Percentiles rank a stretch among this genome's conserved stretches.
Evolutionary conservation across 2,329 filamentous ascomycete species (phyloP).

Genomic region (Monilinia aucupariae): DNA sequence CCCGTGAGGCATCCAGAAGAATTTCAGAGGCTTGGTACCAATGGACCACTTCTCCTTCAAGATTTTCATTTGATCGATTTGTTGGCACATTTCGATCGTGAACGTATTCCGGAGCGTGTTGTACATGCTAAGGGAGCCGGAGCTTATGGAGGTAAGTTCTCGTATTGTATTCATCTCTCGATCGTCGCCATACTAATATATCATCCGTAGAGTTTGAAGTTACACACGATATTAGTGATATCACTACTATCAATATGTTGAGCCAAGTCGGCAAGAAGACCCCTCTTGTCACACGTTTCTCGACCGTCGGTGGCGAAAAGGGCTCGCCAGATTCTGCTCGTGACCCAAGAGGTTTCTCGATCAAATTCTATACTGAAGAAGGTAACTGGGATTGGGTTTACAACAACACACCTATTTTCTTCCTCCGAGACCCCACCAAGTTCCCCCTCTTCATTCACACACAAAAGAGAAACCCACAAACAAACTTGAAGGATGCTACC

Average conservation of each 20-base stretch:
- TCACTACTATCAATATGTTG: slow-evolving; percentile 34
- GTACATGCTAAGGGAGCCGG: slow-evolving; percentile 50
- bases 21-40: slow-evolving; percentile 48
- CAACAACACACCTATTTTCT: slow-evolving; percentile 75
- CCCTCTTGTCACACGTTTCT: slow-evolving; percentile 60
- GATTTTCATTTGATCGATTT: slow-evolving; percentile 62
- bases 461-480: slow-evolving; percentile 69
- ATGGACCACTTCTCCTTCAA: slow-evolving; percentile 56
- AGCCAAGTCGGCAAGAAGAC: slow-evolving; percentile 63
- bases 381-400: slow-evolving; percentile 69
- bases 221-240: slow-evolving; percentile 32
- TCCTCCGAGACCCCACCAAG: slow-evolving; percentile 67
- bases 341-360: slow-evolving; percentile 61
- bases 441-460: slow-evolving; percentile 73
- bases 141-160: slow-evolving; percentile 31
- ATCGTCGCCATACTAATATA: slow-evolving; percentile 17
- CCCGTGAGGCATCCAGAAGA: slow-evolving; percentile 50
- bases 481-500: slow-evolving; percentile 60
- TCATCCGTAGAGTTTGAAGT: slow-evolving; percentile 29
- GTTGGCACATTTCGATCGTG: slow-evolving; percentile 50
- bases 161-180: neutral
- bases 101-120: slow-evolving; percentile 48
- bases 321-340: slow-evolving; percentile 63
- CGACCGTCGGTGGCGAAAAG: slow-evolving; percentile 65
- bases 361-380: slow-evolving; percentile 67